Base-by-base conservation (phyloP, 202 grass and related monocot genomes). In the Digitaria exilis region DNA sequence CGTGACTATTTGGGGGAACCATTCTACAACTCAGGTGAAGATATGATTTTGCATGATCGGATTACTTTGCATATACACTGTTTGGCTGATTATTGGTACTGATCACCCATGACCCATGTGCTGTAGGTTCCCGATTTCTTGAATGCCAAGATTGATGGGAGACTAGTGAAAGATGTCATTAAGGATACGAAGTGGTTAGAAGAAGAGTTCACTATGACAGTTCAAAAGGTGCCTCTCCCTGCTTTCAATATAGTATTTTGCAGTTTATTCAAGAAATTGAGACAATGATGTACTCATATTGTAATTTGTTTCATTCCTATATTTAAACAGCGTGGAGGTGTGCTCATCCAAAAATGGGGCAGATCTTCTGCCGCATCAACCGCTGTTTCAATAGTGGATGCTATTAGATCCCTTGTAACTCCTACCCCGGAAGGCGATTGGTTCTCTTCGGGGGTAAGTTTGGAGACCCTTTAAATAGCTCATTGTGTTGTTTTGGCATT, bases 331-430 rank as follows among this genome's bases (percentile, higher is more conserved):
- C 91, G 96, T 15, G 96, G 96, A 60, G 96, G 96, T 65, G 87
- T 79, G 42, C 93, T 99, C 52, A 96, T 96, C 29, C 58, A 99
- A 87, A 99, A 99, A 80, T 99, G 93, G 96, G 96, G 96, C 63
- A 96, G 96, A 81, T 99, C 96, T 57, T 99, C 96, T 69, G 96
- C 96, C 35, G 96, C 96, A 58, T 99, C 96, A 80, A 99, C 96
- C 19, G 87, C 96, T 77, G 96, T 99, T 78, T 99, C 96, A 3
- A 89, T 99, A 73, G 93, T 94, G 2, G 96, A 99, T 85, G 89
- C 87, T 43, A 96, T 99, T 14, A 94, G 81, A 64, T 99, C 96
- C 54, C 96, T 99, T 15, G 64, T 99, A 65, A 96, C 71, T 81
- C 93, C 96, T 41, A 96, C 96, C 28, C 96, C 85, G 51, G 87